Percentiles rank a stretch among this genome's conserved stretches.
Evolutionary conservation across 257 asterid species (phyloP).

Genomic region (Fraxinus americana): DNA sequence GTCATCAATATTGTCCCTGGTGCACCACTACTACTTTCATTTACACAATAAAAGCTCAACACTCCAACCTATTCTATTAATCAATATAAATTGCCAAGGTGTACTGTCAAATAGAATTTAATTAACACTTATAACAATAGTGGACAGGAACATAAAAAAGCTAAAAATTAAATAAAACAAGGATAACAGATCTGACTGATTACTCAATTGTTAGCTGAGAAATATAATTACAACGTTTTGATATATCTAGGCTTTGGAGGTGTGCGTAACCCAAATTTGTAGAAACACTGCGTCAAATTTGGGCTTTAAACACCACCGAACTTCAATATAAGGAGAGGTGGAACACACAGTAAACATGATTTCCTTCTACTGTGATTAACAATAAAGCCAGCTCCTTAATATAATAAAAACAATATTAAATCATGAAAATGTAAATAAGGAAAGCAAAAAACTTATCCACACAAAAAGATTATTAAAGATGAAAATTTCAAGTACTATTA

Average conservation of each 20-base stretch:
- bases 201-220: background rate
- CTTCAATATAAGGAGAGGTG: slow-evolving; percentile 38
- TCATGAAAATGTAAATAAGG: background rate
- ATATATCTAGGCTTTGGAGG: slow-evolving; percentile 6
- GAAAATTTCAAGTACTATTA: too few species aligned
- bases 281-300: slow-evolving; percentile 20
- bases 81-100: background rate
- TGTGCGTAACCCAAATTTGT: slow-evolving; percentile 46
- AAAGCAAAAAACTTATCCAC: background rate
- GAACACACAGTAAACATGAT: slow-evolving; percentile 14
- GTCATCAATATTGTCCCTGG: background rate
- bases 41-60: background rate
- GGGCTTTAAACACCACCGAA: slow-evolving; percentile 52
- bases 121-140: background rate
- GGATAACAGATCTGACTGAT: too few species aligned
- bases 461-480: too few species aligned
- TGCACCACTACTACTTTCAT: background rate
- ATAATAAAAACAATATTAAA: background rate
- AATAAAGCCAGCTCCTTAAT: slow-evolving; percentile 27
- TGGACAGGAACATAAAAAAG: too few species aligned
- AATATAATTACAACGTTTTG: background rate
- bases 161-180: too few species aligned
- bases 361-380: background rate
- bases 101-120: background rate
- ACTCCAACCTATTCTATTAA: background rate